These are phyloP conservation scores for Oxytropis ochrocephala DNA, from an alignment of 306 rosid species.

Conservation along the genomic window DNA sequence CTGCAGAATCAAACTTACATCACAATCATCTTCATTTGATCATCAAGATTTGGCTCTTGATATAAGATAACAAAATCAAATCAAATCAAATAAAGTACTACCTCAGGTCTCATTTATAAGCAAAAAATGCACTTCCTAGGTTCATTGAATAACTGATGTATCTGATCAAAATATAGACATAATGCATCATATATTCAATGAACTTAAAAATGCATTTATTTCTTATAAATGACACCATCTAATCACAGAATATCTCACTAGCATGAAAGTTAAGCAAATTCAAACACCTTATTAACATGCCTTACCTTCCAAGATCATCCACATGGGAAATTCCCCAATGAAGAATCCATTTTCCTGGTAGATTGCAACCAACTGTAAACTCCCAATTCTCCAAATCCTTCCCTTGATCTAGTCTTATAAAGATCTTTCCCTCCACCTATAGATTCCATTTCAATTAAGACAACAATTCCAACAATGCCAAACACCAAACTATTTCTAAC, in stretches of 20 bases:
- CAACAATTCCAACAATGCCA: constrained; percentile 8
- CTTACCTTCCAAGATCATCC: constrained; percentile 69
- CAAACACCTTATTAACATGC: constrained; percentile 13
- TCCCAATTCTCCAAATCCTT: constrained; percentile 37
- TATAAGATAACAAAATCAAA: neutral
- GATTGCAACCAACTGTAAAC: constrained; percentile 74
- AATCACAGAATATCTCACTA: constrained; percentile 1
- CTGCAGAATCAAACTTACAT: constrained; percentile 38
- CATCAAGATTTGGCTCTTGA: neutral
- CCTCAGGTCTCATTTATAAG: too few relatives aligned
- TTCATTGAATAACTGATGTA: too few relatives aligned
- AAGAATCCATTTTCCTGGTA: constrained; percentile 87
- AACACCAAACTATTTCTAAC: constrained; percentile 7
- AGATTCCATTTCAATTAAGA: constrained; percentile 29
- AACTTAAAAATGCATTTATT: too few relatives aligned
- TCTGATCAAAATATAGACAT: too few relatives aligned
- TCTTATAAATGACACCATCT: too few relatives aligned
- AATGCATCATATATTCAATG: too few relatives aligned
- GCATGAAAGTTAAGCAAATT: neutral
- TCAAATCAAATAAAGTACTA: constrained; percentile 9
- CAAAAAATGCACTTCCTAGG: too few relatives aligned
- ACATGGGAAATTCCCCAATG: constrained; percentile 88
- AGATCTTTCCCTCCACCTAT: constrained; percentile 81
- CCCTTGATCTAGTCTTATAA: constrained; percentile 51
- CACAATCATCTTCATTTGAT: neutral